Evolutionary conservation across 2,329 filamentous ascomycete species (phyloP).

Genomic region (Penicillium sp.): DNA sequence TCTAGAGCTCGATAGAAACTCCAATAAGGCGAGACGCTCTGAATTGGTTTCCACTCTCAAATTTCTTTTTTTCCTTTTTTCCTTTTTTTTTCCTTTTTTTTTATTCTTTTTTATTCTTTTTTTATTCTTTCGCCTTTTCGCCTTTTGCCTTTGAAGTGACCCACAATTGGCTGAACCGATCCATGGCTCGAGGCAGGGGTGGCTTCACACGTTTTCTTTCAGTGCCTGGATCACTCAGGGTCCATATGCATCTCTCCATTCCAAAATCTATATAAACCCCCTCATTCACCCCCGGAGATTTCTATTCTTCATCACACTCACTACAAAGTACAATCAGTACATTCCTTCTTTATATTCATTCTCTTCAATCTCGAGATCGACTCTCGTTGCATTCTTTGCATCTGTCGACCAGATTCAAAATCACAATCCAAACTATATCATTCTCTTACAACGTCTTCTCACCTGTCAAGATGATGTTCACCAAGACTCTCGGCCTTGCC

Average conservation of each 20-base stretch:
- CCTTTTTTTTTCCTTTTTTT: neutral
- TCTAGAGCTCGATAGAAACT: neutral
- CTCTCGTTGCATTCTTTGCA: constrained; percentile 25
- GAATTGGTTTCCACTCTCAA: constrained; percentile 12
- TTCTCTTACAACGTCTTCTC: constrained; percentile 8
- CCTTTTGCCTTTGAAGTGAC: constrained; percentile 17
- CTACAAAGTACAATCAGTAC: constrained; percentile 18
- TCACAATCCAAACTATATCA: constrained; percentile 4
- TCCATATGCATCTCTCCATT: neutral
- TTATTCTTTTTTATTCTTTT: neutral
- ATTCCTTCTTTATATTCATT: constrained; percentile 21
- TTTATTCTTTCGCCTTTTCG: constrained; percentile 6
- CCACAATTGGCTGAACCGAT: constrained; percentile 15
- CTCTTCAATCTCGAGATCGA: constrained; percentile 24
- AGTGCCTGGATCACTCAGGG: neutral
- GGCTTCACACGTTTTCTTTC: constrained; percentile 3
- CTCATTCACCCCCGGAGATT: constrained; percentile 1
- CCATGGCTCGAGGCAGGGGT: constrained; percentile 18
- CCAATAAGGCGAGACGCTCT: constrained; percentile 1
- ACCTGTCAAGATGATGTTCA: constrained; percentile 37
- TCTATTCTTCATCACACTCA: constrained; percentile 13
- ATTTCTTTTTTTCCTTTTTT: neutral
- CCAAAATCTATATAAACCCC: constrained; percentile 27
- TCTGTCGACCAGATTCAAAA: constrained; percentile 24
- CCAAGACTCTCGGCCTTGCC: constrained; percentile 35